Conservation (phyloP, 2,329 filamentous ascomycete species). For the Rhytidhysteron rufulum region DNA sequence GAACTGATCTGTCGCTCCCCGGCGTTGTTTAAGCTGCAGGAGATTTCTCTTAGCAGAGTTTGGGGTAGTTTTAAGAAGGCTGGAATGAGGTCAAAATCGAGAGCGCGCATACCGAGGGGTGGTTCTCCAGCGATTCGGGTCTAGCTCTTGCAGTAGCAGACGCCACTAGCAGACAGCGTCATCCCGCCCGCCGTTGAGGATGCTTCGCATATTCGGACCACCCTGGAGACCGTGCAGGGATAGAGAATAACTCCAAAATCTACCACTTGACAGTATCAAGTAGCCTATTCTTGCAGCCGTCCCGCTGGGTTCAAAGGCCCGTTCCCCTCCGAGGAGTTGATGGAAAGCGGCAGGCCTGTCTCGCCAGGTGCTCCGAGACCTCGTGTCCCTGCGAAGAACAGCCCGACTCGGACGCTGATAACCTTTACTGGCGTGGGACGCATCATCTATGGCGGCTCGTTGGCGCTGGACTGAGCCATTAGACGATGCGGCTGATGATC, state of each 20-base stretch:
- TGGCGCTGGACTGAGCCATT: constrained; percentile 1
- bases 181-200: constrained; percentile 38
- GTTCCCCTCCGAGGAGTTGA: neutral
- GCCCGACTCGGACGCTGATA: neutral
- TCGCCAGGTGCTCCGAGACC: neutral
- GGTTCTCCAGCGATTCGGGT: constrained; percentile 18
- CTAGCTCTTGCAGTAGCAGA: constrained; percentile 20
- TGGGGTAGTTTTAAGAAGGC: constrained; percentile 39
- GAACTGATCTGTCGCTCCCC: constrained; percentile 37
- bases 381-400: neutral
- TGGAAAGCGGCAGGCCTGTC: neutral
- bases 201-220: constrained; percentile 31
- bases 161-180: constrained; percentile 27
- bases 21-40: constrained; percentile 38
- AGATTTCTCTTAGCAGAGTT: constrained; percentile 36
- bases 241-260: constrained; percentile 9
- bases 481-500: constrained; percentile 39
- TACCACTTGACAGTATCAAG: constrained; percentile 6
- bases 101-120: constrained; percentile 20
- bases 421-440: no score
- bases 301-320: neutral
- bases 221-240: constrained; percentile 32
- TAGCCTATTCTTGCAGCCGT: constrained; percentile 11
- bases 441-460: neutral
- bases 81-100: constrained; percentile 37